Base-by-base conservation (phyloP, 345 rosid species). In the Lumnitzera littorea region DNA sequence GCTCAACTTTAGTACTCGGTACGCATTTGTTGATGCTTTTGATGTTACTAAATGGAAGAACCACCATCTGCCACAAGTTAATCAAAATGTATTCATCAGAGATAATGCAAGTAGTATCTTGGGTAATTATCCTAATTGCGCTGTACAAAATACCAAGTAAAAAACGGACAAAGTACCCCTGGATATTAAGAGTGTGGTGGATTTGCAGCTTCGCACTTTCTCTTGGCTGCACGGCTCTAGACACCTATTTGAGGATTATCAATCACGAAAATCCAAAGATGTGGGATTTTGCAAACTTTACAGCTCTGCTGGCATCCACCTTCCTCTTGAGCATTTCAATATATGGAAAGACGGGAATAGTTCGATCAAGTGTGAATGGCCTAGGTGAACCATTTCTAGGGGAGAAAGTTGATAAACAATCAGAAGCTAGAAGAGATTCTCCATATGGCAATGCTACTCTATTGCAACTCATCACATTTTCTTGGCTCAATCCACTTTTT, bases 401-500 rank as follows among this genome's bases (percentile, higher is more conserved):
- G 23, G 76, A 62, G 16, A 63, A 81, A 67, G 48, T 63, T 53
- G 72, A 79, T 20, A 70, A 69, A 15, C 55, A 51, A 61, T 66
- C 60, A 20, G 53, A 53, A 54, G 24, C 24, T 16, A 62, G 71
- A 49, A 74, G 69, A 67, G 80, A 69, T n/a, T 79, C 90, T 53
- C 83, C 65, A n/a, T 91, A 86, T 62, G 95, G 89, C 36, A 84
- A 77, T 24, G 88, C 98, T 24, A 84, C 78, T 20, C 72, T 91
- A 69, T 67, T 77, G 64, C 95, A 91, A 74, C 83, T 83, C 46
- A 61, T 91, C 48, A 86, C 95, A 46, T 91, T 91, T 74, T 89
- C 96, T 31, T 91, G 98, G 98, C 88, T 91, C 60, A 91, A 80
- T 65, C 87, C 95, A 12, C 64, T 88, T 60, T 86, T 91, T 69